Evolutionary conservation across 176 grass and related monocot genomes (phyloP).

Genomic region (Bolboschoenus planiculmis): DNA sequence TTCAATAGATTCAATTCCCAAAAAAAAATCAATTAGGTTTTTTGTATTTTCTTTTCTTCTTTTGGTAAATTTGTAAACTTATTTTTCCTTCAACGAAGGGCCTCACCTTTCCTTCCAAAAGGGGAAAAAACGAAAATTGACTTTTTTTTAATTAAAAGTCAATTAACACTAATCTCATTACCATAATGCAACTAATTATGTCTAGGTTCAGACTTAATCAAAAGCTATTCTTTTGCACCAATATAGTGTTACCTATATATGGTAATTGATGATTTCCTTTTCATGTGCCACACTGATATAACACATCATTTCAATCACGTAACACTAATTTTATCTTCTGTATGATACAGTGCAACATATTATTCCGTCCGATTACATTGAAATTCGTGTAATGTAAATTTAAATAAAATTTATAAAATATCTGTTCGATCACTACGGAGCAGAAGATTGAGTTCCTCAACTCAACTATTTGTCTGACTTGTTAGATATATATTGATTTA

Average conservation of each 20-base stretch:
- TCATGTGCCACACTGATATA: background rate
- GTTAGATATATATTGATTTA: background rate
- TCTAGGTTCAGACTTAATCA: background rate
- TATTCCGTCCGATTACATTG: too few relatives aligned
- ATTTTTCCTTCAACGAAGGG: background rate
- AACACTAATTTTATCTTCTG: constrained; percentile 11
- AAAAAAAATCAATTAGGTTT: background rate
- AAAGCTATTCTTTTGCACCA: background rate
- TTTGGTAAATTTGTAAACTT: background rate
- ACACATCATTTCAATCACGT: constrained; percentile 3
- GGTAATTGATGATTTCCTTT: background rate
- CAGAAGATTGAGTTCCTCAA: too few relatives aligned
- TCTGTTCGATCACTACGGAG: too few relatives aligned
- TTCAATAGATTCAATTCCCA: background rate
- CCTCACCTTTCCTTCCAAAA: background rate
- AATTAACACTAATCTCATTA: background rate
- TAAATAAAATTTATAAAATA: too few relatives aligned
- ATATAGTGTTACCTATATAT: background rate
- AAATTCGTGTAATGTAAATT: too few relatives aligned
- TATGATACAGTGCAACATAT: too few relatives aligned
- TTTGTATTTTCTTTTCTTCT: background rate
- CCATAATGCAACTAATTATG: background rate
- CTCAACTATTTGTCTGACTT: background rate
- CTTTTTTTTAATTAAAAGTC: background rate
- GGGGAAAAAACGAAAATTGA: background rate